Evolutionary conservation across 345 rosid genomes (phyloP).

Genomic region (Erucastrum elatum): DNA sequence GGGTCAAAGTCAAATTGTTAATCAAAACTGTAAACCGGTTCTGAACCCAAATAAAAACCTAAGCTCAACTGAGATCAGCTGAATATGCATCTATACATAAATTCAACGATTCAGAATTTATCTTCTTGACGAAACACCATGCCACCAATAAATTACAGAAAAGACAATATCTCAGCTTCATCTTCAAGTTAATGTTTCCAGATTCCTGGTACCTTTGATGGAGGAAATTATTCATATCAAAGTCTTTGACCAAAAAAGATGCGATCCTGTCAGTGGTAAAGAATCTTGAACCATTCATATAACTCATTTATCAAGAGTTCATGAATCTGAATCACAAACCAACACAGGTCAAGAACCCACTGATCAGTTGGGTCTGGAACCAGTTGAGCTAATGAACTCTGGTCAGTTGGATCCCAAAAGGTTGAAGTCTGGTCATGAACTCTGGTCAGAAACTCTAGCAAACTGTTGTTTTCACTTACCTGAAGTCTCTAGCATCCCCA

Average conservation of each 20-base stretch:
- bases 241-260: not conserved
- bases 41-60: not conserved
- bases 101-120: not conserved
- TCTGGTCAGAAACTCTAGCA: not conserved
- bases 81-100: not conserved
- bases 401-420: not conserved
- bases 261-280: not conserved
- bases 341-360: not conserved
- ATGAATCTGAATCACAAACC: not conserved
- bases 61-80: not conserved
- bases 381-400: not conserved
- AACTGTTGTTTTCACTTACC: not conserved
- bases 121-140: not conserved
- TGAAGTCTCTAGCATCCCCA: not conserved
- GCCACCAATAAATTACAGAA: not conserved
- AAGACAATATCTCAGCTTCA: not conserved
- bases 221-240: not conserved
- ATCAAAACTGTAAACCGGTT: not conserved
- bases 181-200: not conserved
- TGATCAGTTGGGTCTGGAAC: not conserved
- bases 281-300: not conserved
- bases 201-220: not conserved
- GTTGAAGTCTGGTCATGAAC: too few species aligned
- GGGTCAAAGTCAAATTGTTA: not conserved
- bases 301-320: not conserved